These are phyloP conservation scores for Blastocystis sp. DNA, from an alignment of 352 stramenopile genomes.

Conservation along the genomic window DNA sequence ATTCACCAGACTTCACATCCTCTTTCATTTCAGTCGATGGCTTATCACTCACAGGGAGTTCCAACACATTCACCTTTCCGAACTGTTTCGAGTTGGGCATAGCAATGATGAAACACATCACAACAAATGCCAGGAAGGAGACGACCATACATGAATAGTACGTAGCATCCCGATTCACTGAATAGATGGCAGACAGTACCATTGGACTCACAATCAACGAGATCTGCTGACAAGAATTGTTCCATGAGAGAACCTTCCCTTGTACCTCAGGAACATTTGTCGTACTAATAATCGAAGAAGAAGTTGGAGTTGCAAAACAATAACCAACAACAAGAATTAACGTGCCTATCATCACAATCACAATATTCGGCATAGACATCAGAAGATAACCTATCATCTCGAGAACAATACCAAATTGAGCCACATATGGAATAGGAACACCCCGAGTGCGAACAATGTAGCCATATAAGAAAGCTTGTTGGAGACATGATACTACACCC, in stretches of 20 bases:
- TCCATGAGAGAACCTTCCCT: constrained; percentile 15
- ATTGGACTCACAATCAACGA: not conserved
- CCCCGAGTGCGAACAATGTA: not conserved
- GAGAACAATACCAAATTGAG: not conserved
- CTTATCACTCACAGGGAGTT: not conserved
- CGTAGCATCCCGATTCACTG: not conserved
- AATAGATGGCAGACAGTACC: not conserved
- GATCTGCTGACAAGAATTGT: not conserved
- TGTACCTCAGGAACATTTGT: constrained; percentile 19
- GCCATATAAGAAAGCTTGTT: not conserved
- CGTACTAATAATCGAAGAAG: constrained; percentile 14
- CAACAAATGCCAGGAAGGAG: not conserved
- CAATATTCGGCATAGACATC: not conserved
- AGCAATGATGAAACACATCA: not conserved
- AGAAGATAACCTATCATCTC: not conserved
- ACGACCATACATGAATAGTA: constrained; percentile 24
- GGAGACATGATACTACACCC: not conserved
- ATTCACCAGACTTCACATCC: no score
- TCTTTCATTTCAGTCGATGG: not conserved
- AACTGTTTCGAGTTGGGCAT: constrained; percentile 1
- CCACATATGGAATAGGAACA: not conserved
- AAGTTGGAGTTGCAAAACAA: not conserved
- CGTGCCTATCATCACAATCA: not conserved
- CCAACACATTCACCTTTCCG: not conserved
- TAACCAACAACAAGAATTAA: not conserved